These are phyloP conservation scores for Brasilioporus rufonigricans DNA, from an alignment of 768 basidiomycete species.

Conservation along the genomic window DNA sequence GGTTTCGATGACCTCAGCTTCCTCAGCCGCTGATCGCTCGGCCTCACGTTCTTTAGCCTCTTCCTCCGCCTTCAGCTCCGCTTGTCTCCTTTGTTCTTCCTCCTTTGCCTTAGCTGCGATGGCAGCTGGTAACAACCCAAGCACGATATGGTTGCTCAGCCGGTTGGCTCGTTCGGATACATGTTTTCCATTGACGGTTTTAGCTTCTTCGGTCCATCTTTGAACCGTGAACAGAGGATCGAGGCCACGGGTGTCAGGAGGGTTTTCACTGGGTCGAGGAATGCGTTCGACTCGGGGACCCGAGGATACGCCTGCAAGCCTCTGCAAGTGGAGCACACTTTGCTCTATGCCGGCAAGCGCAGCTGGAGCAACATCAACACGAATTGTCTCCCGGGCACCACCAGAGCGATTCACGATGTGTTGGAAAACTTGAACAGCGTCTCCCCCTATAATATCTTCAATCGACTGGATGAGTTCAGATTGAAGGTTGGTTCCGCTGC, in stretches of 20 bases:
- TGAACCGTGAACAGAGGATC: constrained; percentile 80
- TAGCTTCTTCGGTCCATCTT: constrained; percentile 88
- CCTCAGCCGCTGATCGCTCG: constrained; percentile 30
- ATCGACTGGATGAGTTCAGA: constrained; percentile 72
- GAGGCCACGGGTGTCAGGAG: constrained; percentile 47
- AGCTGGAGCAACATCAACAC: constrained; percentile 72
- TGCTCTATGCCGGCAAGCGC: constrained; percentile 61
- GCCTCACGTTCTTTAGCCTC: constrained; percentile 38
- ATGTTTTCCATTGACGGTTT: constrained; percentile 75
- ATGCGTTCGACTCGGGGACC: constrained; percentile 62
- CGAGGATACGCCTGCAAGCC: constrained; percentile 45
- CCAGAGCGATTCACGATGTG: constrained; percentile 69
- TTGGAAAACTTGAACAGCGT: constrained; percentile 80
- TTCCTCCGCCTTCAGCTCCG: constrained; percentile 57
- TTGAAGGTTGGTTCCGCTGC: constrained; percentile 44
- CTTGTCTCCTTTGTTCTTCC: constrained; percentile 37
- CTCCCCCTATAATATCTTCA: constrained; percentile 77
- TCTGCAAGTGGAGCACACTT: constrained; percentile 45
- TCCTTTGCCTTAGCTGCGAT: constrained; percentile 52
- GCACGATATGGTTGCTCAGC: constrained; percentile 65
- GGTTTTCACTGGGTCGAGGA: constrained; percentile 46
- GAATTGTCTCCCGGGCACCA: constrained; percentile 62
- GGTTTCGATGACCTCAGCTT: constrained; percentile 35
- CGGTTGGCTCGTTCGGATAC: constrained; percentile 63
- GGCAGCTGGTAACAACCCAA: constrained; percentile 79